These are phyloP conservation scores for Candida oleophila DNA, from an alignment of 805 yeast genomes.

Conservation along the genomic window DNA sequence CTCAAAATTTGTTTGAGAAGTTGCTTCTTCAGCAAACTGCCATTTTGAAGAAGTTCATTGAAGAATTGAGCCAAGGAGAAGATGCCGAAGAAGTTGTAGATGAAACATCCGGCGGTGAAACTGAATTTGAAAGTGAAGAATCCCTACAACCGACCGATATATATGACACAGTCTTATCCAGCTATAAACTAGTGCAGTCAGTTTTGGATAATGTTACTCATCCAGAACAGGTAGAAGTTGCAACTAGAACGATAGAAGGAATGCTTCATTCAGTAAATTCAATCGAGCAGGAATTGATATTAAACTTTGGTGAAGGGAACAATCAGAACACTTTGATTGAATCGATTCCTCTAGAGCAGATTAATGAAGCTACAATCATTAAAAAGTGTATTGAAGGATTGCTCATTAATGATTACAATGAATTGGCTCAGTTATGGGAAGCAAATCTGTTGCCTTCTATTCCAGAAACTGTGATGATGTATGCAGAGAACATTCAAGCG, in stretches of 20 bases:
- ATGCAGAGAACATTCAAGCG: slow-evolving; percentile 44
- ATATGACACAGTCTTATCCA: slow-evolving; percentile 30
- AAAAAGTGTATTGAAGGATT: slow-evolving; percentile 29
- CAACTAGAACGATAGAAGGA: slow-evolving; percentile 15
- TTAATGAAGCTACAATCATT: slow-evolving; percentile 30
- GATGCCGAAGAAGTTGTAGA: slow-evolving; percentile 2
- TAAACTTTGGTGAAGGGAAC: slow-evolving; percentile 16
- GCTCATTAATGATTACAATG: slow-evolving; percentile 20
- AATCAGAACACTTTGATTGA: slow-evolving; percentile 23
- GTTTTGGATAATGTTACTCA: slow-evolving; percentile 25
- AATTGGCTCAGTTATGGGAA: slow-evolving; percentile 35
- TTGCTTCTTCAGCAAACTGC: slow-evolving; percentile 26
- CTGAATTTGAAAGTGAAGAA: slow-evolving; percentile 19
- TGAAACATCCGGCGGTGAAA: background rate
- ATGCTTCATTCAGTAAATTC: slow-evolving; percentile 18
- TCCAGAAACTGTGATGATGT: slow-evolving; percentile 39
- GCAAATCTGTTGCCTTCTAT: slow-evolving; percentile 19
- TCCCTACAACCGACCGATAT: slow-evolving; percentile 36
- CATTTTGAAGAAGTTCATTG: slow-evolving; percentile 26
- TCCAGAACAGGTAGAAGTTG: slow-evolving; percentile 8
- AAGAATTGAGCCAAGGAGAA: slow-evolving; percentile 17
- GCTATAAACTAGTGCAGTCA: slow-evolving; percentile 28
- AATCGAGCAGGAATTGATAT: slow-evolving; percentile 18
- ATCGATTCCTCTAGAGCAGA: slow-evolving; percentile 23
- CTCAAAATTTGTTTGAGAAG: slow-evolving; percentile 19